Evolutionary conservation across 352 stramenopile genomes (phyloP), one percentile per base, ranked within the genome.

Genomic region (Globisporangium middletonii): DNA sequence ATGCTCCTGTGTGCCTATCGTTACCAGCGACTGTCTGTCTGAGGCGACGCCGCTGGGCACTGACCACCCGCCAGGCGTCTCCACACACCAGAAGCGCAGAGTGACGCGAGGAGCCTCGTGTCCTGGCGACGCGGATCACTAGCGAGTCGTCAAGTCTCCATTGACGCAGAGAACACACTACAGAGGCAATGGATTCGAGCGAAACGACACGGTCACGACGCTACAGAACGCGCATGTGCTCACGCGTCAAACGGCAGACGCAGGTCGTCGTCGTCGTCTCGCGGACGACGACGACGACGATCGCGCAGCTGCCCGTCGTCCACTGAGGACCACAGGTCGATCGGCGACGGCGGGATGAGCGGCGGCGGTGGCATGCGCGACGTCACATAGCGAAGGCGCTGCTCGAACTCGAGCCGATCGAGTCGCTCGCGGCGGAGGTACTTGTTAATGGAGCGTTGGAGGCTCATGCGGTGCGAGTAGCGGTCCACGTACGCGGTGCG

Each of bases 291-390:
- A 33, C 45, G 23, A 23, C 23, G 23, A 23, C 23, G 23, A 23
- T 23, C 23, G 23, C 23, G 23, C 23, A 23, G 23, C 23, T 23
- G 53, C 9, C 8, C 43, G 4, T 5, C 41, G 41, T n/a, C 19
- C 37, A 13, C 15, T 26, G 12, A 37, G 46, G 2, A 60, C 19
- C 16, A 19, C 6, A 18, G 47, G 4, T 15, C 46, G 47, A 61
- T 37, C 26, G 47, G 46, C 55, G 55, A 28, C n/a, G 55, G 55
- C 1, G 55, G 46, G 16, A 45, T 5, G 47, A 47, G 55, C 16
- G 50, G n/a, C 2, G 41, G 41, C 41, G 41, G 4, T 9, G 8
- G 33, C 33, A 38, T n/a, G 33, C 33, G 33, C 33, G 33, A 9
- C 33, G 33, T 9, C 1, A 38, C 9, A 9, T 9, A 7, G 12